Percentiles rank a stretch among this genome's conserved stretches.
These are phyloP conservation scores for Apophysomyces sp. DNA, from an alignment of 371 early-diverging fungal genomes.

Conservation along the genomic window DNA sequence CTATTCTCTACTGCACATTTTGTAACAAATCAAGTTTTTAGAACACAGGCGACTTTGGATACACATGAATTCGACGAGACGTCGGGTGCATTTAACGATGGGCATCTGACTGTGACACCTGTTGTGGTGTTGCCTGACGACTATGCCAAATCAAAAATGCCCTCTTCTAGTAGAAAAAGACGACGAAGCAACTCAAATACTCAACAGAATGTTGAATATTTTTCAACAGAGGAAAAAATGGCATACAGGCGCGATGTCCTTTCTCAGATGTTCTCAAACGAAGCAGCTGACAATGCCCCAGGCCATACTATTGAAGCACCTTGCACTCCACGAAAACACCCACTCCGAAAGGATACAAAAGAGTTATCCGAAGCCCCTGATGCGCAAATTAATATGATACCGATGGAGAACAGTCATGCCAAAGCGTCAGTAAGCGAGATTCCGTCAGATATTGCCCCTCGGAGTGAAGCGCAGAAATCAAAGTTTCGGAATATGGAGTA, in stretches of 20 bases:
- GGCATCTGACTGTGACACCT: constrained; percentile 63
- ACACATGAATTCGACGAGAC: constrained; percentile 45
- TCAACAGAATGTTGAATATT: not conserved
- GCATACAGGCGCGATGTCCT: constrained; percentile 35
- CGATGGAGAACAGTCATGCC: not conserved
- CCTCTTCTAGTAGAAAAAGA: constrained; percentile 19
- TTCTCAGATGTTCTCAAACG: constrained; percentile 47
- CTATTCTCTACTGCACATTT: not conserved
- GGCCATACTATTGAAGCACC: constrained; percentile 38
- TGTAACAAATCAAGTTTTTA: too few relatives aligned
- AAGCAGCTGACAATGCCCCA: constrained; percentile 20
- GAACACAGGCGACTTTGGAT: constrained; percentile 44
- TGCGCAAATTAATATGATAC: constrained; percentile 15
- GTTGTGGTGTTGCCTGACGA: constrained; percentile 56
- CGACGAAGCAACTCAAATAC: not conserved
- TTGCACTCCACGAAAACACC: constrained; percentile 31
- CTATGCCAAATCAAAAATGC: constrained; percentile 17
- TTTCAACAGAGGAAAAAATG: constrained; percentile 18
- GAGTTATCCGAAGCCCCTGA: constrained; percentile 6
- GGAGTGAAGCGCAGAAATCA: not conserved
- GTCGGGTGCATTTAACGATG: constrained; percentile 50
- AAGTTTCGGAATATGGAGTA: constrained; percentile 6
- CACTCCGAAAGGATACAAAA: constrained; percentile 5
- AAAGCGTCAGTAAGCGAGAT: constrained; percentile 2
- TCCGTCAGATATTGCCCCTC: not conserved